Conservation (phyloP, 2,329 filamentous ascomycete species). For the Furcasterigmium sp. region DNA sequence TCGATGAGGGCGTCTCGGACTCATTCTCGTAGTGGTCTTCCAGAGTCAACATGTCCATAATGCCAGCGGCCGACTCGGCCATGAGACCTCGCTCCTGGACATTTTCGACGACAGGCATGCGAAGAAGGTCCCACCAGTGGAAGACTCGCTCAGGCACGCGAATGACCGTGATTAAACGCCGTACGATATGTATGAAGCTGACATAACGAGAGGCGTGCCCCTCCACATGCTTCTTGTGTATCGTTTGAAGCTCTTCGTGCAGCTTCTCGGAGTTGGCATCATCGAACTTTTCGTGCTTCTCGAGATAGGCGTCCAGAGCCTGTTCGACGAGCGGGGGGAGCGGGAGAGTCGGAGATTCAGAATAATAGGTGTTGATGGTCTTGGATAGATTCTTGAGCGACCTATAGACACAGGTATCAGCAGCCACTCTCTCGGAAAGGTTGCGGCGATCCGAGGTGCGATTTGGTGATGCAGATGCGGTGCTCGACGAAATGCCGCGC, state of each 20-base stretch:
- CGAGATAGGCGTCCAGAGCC: conserved; percentile 61
- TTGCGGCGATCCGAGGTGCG: no score
- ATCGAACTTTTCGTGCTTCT: conserved; percentile 62
- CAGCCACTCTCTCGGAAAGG: background rate
- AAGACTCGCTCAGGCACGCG: conserved; percentile 56
- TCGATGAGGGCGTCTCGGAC: conserved; percentile 26
- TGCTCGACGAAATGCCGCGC: conserved; percentile 1
- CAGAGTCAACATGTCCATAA: conserved; percentile 59
- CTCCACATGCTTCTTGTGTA: conserved; percentile 61
- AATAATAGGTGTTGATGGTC: conserved; percentile 45
- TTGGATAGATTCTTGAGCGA: conserved; percentile 58
- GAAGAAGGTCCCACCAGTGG: conserved; percentile 66
- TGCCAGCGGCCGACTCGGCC: conserved; percentile 57
- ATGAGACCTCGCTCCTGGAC: conserved; percentile 39
- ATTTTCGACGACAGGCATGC: conserved; percentile 42
- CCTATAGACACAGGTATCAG: conserved; percentile 23
- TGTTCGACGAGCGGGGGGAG: conserved; percentile 61
- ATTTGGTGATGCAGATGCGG: background rate
- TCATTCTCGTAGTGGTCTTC: conserved; percentile 53
- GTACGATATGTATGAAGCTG: conserved; percentile 64
- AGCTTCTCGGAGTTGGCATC: conserved; percentile 65
- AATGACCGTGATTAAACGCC: conserved; percentile 58
- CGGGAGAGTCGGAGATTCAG: conserved; percentile 46
- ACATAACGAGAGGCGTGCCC: conserved; percentile 51
- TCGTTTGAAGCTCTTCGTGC: conserved; percentile 64